phyloP scores from a whole-genome alignment of 768 basidiomycete species.

The Boletus vermiculosoides region DNA sequence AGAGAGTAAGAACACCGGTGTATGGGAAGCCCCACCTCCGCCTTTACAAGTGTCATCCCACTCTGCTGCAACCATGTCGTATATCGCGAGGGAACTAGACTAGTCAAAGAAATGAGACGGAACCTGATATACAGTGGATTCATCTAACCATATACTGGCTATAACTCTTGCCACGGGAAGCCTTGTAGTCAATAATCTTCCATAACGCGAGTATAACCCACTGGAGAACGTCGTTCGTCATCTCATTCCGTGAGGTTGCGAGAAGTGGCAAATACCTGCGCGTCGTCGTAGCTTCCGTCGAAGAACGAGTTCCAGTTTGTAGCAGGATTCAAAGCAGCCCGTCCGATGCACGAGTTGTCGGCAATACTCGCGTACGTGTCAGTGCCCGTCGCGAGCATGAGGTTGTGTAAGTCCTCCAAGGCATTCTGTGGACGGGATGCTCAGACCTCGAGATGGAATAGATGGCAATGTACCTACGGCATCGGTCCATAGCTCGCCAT shows the following conservation, averaged over 20 bases:
- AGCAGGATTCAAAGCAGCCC: constrained; percentile 37
- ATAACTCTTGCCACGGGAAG: constrained; percentile 33
- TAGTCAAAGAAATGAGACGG: constrained; percentile 29
- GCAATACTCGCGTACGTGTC: constrained; percentile 41
- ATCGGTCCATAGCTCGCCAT: constrained; percentile 56
- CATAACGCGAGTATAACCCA: constrained; percentile 58
- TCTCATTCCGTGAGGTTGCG: no score
- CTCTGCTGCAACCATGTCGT: constrained; percentile 49
- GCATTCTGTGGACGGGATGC: constrained; percentile 43
- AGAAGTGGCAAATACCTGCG: constrained; percentile 37
- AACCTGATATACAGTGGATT: constrained; percentile 23
- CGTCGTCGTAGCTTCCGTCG: constrained; percentile 52
- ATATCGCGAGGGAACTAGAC: constrained; percentile 48
- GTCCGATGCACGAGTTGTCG: constrained; percentile 46
- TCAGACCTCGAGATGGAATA: not conserved
- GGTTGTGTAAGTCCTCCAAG: constrained; percentile 55
- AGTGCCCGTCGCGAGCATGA: constrained; percentile 51
- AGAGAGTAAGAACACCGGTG: not conserved
- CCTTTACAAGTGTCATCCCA: constrained; percentile 54
- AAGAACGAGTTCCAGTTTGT: constrained; percentile 46
- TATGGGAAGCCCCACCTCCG: constrained; percentile 36
- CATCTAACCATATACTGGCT: constrained; percentile 18
- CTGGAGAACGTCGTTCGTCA: constrained; percentile 26
- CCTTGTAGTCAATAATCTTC: constrained; percentile 58
- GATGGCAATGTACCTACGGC: constrained; percentile 36